These are phyloP conservation scores for Penicillium sp. DNA, from an alignment of 2,329 filamentous ascomycete species.

Conservation along the genomic window DNA sequence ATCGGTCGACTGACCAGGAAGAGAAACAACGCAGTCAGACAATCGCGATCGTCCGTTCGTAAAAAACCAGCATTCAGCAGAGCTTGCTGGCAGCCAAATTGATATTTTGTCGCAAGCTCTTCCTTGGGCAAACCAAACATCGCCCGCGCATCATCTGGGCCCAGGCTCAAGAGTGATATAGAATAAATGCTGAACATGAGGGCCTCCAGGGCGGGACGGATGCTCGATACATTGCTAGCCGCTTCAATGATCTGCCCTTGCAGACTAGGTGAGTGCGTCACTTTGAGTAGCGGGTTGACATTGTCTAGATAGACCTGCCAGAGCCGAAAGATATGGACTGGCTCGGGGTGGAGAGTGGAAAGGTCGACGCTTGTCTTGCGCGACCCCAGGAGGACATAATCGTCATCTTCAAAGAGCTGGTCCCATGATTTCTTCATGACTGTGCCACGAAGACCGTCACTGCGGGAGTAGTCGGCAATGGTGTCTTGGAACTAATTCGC, in stretches of 20 bases:
- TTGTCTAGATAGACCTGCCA: conserved; percentile 71
- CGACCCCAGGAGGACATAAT: conserved; percentile 17
- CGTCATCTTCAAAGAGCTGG: conserved; percentile 10
- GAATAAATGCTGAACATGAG: conserved; percentile 69
- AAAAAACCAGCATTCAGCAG: conserved; percentile 46
- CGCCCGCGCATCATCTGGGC: conserved; percentile 52
- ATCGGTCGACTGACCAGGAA: conserved; percentile 55
- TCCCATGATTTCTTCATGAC: conserved; percentile 14
- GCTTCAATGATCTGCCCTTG: conserved; percentile 65
- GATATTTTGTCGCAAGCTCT: conserved; percentile 43
- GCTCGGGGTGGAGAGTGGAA: conserved; percentile 18
- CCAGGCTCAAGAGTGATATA: conserved; percentile 57
- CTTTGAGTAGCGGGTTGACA: conserved; percentile 65
- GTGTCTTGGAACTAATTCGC: not conserved
- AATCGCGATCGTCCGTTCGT: conserved; percentile 43
- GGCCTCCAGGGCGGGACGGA: conserved; percentile 59
- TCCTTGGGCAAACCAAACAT: conserved; percentile 39
- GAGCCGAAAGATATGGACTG: conserved; percentile 32
- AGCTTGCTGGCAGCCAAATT: conserved; percentile 49
- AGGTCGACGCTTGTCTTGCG: conserved; percentile 9
- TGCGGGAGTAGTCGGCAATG: not conserved
- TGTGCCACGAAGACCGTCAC: conserved; percentile 6
- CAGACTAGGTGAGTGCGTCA: conserved; percentile 64
- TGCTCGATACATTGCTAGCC: conserved; percentile 53
- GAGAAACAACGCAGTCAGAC: conserved; percentile 53